Base-by-base conservation (phyloP, 2,329 filamentous ascomycete species). In the Aspergillus jensenii region DNA sequence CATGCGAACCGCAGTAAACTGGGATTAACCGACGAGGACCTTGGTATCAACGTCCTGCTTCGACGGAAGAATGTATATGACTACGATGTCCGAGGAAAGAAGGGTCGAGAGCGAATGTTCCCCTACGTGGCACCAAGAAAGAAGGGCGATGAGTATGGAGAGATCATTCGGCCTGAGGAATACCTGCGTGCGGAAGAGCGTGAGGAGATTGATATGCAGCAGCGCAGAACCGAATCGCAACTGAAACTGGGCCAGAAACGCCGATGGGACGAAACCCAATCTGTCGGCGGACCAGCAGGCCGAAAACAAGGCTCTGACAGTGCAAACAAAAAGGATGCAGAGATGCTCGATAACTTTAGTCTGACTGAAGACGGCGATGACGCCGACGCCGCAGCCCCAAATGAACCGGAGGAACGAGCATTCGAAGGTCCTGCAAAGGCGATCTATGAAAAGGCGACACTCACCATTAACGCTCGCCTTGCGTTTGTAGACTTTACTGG, bases 111-210 rank as follows among this genome's bases (percentile, higher is more conserved):
- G 71, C 88, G 92, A 61, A 90, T 96, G 78, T 98, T 97, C 70
- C 95, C 95, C 0, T 88, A 96, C 53, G 85, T 93, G 1, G 85
- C 93, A 23, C 87, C 91, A 52, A 83, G 90, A 67, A 90, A 87
- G 71, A 87, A 91, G 51, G 86, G 84, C 31, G 95, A 98, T 70
- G 93, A 97, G 63, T 99, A 95, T 75, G 95, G 95, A 58, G 95
- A 99, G 63, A 78, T 96, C 15, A 97, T 99, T 65, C 87, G 92
- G 54, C 90, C 93, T 0, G 95, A 98, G 72, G 95, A 99, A 63
- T 99, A 93, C 70, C 82, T 97, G 1, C 86, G 93, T 58, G 93
- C 93, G 0, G 95, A 99, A 71, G 95, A 98, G 75, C 87, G 91
- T 57, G 91, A 96, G 65, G 86, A 88, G 58, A 82, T 85, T 17